Percentiles rank a stretch among this genome's conserved stretches.
Evolutionary conservation across 1,139 yeast species (phyloP).

Genomic region (Nakaseomyces uthaithaninus): DNA sequence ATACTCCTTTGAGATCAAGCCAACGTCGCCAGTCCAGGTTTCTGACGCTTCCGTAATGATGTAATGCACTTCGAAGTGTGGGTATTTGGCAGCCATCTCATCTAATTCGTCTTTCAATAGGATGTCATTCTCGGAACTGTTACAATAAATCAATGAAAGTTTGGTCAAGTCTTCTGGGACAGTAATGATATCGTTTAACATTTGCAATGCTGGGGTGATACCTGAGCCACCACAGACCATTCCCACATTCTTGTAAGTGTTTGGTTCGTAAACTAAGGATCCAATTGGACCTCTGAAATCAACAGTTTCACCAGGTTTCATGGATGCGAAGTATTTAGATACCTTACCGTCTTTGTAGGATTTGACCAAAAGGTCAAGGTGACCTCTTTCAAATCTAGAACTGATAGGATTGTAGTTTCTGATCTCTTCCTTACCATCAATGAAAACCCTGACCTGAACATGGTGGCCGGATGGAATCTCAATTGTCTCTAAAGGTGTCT

Average conservation of each 20-base stretch:
- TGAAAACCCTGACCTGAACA: slow-evolving; percentile 45
- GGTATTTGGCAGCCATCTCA: slow-evolving; percentile 54
- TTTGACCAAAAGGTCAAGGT: slow-evolving; percentile 66
- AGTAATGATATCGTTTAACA: slow-evolving; percentile 49
- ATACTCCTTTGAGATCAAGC: slow-evolving; percentile 53
- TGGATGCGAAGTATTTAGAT: slow-evolving; percentile 53
- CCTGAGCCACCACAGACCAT: slow-evolving; percentile 82
- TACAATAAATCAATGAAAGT: slow-evolving; percentile 56
- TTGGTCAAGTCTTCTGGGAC: slow-evolving; percentile 57
- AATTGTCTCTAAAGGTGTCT: slow-evolving; percentile 51
- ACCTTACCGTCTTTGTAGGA: slow-evolving; percentile 64
- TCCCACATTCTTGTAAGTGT: slow-evolving; percentile 54
- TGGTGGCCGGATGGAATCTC: slow-evolving; percentile 69
- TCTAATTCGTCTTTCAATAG: slow-evolving; percentile 62
- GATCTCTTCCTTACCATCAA: slow-evolving; percentile 53
- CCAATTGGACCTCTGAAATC: slow-evolving; percentile 76
- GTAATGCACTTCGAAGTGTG: slow-evolving; percentile 50
- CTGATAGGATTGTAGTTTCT: slow-evolving; percentile 72
- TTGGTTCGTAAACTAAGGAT: slow-evolving; percentile 50
- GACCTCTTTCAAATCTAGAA: slow-evolving; percentile 59
- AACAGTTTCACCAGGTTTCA: slow-evolving; percentile 57
- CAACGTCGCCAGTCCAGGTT: slow-evolving; percentile 51
- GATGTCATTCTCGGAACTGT: slow-evolving; percentile 66
- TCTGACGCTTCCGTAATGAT: slow-evolving; percentile 35
- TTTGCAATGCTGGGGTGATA: slow-evolving; percentile 70